Evolutionary conservation across 768 basidiomycete genomes (phyloP), one percentile per base, ranked within the genome.

Genomic region (Podaxis sp.): DNA sequence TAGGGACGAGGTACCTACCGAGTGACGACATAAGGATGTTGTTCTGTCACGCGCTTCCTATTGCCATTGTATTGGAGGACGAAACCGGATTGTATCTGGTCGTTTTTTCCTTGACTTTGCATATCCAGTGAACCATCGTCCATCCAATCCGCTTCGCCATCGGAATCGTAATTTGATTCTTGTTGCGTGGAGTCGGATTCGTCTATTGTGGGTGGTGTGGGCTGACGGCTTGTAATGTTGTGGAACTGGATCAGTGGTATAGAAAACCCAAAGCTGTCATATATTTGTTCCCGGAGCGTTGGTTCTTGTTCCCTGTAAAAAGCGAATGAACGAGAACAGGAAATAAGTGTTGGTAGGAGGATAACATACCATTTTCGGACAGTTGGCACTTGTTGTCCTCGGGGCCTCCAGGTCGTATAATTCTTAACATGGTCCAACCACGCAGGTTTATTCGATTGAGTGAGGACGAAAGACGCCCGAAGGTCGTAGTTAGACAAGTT

Each of bases 21-120:
- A 39, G 76, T 77, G 19, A 76, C 68, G 36, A 79, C 66, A 44
- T 76, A 75, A 3, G 77, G 77, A 61, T 76, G 77, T 4, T 61
- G 62, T 19, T 66, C 59, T 15, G 72, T 61, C 24, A 66, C 64
- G 1, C 69, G 63, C 8, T 63, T 65, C 19, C 63, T 19, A 22
- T 46, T 66, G 24, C 64, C 61, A 0, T 70, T 71, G 1, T 49
- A 66, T 39, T 64, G 61, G n/a, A 67, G 30, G 19, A 11, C 44
- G 24, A 54, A 17, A 40, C 15, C 19, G 33, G 19, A 12, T 38
- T 15, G 49, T 44, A 9, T 49, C 11, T 11, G 17, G 22, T n/a
- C 4, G 53, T 38, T 28, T 51, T 54, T 11, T 66, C 68, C 4
- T 63, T 54, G 15, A 17, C n/a, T 12, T 53, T 26, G 15, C 42